phyloP scores from a whole-genome alignment of 2,329 filamentous ascomycete genomes.

The Fusarium sp. region DNA sequence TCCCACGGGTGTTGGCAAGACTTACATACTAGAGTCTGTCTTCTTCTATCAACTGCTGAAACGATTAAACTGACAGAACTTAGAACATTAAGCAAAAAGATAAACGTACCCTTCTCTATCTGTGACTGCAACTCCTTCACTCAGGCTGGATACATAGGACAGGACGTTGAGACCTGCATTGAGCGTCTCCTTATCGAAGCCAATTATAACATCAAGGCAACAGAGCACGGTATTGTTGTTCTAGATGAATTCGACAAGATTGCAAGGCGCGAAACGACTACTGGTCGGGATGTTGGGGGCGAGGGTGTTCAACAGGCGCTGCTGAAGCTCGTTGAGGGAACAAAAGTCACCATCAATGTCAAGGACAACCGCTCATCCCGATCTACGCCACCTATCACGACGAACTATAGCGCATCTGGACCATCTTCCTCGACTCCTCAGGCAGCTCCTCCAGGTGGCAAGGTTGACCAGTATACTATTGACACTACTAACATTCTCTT shows the following conservation, averaged over 20 bases:
- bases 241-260: slow-evolving; percentile 99
- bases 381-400: slow-evolving; percentile 61
- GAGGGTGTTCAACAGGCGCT: slow-evolving; percentile 97
- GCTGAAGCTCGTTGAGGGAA: slow-evolving; percentile 95
- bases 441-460: slow-evolving; percentile 57
- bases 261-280: slow-evolving; percentile 84
- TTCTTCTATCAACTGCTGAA: not conserved
- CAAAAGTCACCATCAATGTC: slow-evolving; percentile 89
- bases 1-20: slow-evolving; percentile 95
- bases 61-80: slow-evolving; percentile 27
- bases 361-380: slow-evolving; percentile 76
- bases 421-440: slow-evolving; percentile 58
- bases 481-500: slow-evolving; percentile 97
- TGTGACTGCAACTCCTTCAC: slow-evolving; percentile 97
- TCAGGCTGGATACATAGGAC: slow-evolving; percentile 96
- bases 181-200: slow-evolving; percentile 89
- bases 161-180: slow-evolving; percentile 96
- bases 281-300: slow-evolving; percentile 93
- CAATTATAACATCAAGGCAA: slow-evolving; percentile 85
- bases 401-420: slow-evolving; percentile 59
- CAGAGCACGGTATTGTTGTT: slow-evolving; percentile 93
- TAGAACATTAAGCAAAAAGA: slow-evolving; percentile 89
- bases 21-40: slow-evolving; percentile 81
- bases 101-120: slow-evolving; percentile 96
- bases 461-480: slow-evolving; percentile 75